Evolutionary conservation across 2,329 filamentous ascomycete genomes (phyloP), one percentile per base, ranked within the genome.

Genomic region (Cladosporium sp.): DNA sequence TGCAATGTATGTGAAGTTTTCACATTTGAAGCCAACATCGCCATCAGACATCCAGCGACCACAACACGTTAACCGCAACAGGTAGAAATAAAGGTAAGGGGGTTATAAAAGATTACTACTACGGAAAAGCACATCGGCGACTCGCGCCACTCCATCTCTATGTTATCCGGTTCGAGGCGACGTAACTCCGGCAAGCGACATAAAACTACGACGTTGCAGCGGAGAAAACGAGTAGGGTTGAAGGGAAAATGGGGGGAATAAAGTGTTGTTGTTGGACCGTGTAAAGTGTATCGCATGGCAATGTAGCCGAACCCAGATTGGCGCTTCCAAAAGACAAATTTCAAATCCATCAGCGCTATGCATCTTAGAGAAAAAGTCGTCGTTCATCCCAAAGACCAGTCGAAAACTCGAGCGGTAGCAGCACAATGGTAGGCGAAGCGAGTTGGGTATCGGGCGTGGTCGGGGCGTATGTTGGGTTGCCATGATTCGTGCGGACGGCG

Each of bases 231-330:
- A 51, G n/a, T n/a, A n/a, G 28, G n/a, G 32, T 25, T 11, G 34
- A 18, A 34, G 5, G 34, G 34, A 16, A 39, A 18, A 16, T 1
- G 5, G 34, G 58, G 43, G 32, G 26, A 49, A 53, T 23, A 46
- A 46, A 23, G 39, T 46, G 39, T n/a, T n/a, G n/a, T 48, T 49
- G 26, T 39, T 61, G 58, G 43, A 32, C 23, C 36, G 56, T 58
- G 56, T 46, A 58, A 54, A 46, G 56, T 58, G 56, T 58, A 58
- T 58, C 56, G 30, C 56, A 43, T 43, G 56, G 34, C 56, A 39
- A 25, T n/a, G 39, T 58, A 21, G 56, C 36, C 56, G 56, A 46
- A 43, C 34, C 56, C 56, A 28, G 28, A 10, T 26, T 58, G 39
- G 54, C 54, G 56, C 56, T 39, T 36, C 36, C 54, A n/a, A 26